phyloP scores from a whole-genome alignment of 2,329 filamentous ascomycete species.

The Xylariaceae sp. region DNA sequence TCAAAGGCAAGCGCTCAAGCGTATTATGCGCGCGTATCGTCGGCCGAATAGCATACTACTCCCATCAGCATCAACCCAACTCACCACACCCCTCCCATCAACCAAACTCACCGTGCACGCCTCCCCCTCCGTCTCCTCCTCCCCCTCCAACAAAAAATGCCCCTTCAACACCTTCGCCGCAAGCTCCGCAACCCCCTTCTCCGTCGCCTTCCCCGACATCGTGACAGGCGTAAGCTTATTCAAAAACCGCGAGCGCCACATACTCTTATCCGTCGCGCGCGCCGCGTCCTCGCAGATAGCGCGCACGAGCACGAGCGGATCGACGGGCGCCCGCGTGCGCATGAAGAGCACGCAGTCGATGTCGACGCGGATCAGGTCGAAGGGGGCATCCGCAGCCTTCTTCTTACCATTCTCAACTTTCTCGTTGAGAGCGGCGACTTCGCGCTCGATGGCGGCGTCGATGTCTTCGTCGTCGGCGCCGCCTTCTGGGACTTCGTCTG shows the following conservation, averaged over 20 bases:
- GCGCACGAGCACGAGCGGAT: conserved; percentile 50
- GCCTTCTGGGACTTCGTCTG: conserved; percentile 34
- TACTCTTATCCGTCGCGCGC: conserved; percentile 36
- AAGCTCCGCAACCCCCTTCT: conserved; percentile 61
- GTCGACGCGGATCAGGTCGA: conserved; percentile 49
- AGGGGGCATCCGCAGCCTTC: conserved; percentile 42
- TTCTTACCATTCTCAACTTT: conserved; percentile 23
- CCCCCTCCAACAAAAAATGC: conserved; percentile 52
- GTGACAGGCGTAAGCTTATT: conserved; percentile 54
- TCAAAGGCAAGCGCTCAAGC: conserved; percentile 63
- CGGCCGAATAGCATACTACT: conserved; percentile 77
- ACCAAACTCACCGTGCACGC: conserved; percentile 40
- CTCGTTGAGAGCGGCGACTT: conserved; percentile 58
- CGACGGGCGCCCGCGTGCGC: conserved; percentile 50
- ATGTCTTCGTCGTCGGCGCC: conserved; percentile 53
- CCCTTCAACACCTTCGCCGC: conserved; percentile 56
- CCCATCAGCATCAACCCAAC: not conserved
- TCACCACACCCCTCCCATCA: not conserved
- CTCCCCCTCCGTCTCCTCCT: conserved; percentile 17
- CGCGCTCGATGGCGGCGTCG: conserved; percentile 65
- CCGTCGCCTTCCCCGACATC: conserved; percentile 56
- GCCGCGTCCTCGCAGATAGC: conserved; percentile 52
- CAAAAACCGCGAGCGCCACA: conserved; percentile 51
- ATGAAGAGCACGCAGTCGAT: conserved; percentile 62
- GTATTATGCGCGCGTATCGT: conserved; percentile 67